phyloP scores from a whole-genome alignment of 2,329 filamentous ascomycete species.

The Chaetomium strumarium region DNA sequence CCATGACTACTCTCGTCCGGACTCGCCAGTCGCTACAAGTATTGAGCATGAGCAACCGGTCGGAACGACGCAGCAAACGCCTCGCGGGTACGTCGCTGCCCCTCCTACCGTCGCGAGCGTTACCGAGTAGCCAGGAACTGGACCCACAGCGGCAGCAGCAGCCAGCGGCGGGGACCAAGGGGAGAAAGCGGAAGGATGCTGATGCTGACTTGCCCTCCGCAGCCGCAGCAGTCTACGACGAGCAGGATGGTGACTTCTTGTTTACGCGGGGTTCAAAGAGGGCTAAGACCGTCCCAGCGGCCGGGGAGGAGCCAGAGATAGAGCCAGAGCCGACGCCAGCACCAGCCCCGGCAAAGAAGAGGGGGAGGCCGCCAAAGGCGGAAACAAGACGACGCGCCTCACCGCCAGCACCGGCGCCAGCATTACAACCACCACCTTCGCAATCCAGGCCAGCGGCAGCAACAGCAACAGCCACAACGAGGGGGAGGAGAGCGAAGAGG shows the following conservation, averaged over 20 bases:
- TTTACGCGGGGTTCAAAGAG: constrained; percentile 65
- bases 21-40: constrained; percentile 59
- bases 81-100: constrained; percentile 47
- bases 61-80: constrained; percentile 59
- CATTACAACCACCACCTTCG: constrained; percentile 15
- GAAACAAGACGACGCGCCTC: constrained; percentile 27
- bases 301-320: constrained; percentile 31
- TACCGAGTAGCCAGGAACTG: constrained; percentile 15
- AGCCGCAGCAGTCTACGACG: constrained; percentile 50
- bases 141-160: neutral
- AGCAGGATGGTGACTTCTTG: constrained; percentile 71
- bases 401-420: constrained; percentile 21
- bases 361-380: constrained; percentile 28
- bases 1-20: constrained; percentile 66
- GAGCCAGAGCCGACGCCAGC: constrained; percentile 35
- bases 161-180: neutral
- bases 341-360: constrained; percentile 35
- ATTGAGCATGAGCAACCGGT: constrained; percentile 62
- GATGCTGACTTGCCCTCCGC: constrained; percentile 18
- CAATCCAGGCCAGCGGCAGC: constrained; percentile 17
- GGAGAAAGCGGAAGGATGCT: constrained; percentile 10
- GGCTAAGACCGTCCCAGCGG: constrained; percentile 46
- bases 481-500: constrained; percentile 31
- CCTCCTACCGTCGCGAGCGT: constrained; percentile 29
- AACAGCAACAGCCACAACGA: constrained; percentile 17